Evolutionary conservation across 2,329 filamentous ascomycete genomes (phyloP).

Genomic region (Epichloe aotearoae): DNA sequence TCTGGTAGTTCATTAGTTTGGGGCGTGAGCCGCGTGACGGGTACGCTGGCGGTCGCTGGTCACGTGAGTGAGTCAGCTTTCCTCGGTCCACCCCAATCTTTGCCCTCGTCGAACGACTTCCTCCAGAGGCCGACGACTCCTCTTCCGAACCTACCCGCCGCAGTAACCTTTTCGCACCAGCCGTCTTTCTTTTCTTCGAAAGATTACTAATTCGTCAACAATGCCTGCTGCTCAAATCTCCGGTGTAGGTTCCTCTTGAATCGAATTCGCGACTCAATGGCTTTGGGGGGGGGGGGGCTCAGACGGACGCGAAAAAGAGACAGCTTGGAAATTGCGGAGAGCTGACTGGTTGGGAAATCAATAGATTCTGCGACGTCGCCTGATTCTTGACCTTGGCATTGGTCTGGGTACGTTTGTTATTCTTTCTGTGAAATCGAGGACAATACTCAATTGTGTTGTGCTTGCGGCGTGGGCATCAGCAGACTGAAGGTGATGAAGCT

Average conservation of each 20-base stretch:
- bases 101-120: slow-evolving; percentile 5
- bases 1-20: too few species aligned
- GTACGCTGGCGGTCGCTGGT: too few species aligned
- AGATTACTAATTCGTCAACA: slow-evolving; percentile 14
- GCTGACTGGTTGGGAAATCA: slow-evolving; percentile 25
- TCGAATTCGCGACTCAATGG: slow-evolving; percentile 15
- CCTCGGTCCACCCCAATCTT: slow-evolving; percentile 6
- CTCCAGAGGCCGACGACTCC: background rate
- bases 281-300: background rate
- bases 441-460: background rate
- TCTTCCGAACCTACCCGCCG: background rate
- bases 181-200: background rate
- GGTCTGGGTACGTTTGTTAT: slow-evolving; percentile 36
- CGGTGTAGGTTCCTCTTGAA: slow-evolving; percentile 34
- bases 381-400: slow-evolving; percentile 42
- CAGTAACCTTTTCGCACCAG: background rate
- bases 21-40: too few species aligned
- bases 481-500: background rate
- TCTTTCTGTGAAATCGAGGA: background rate
- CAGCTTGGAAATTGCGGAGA: slow-evolving; percentile 9
- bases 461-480: background rate
- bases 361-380: slow-evolving; percentile 47
- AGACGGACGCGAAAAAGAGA: background rate
- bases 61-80: background rate
- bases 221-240: slow-evolving; percentile 47